Evolutionary conservation across 805 yeast species (phyloP).

Genomic region (Candida gorgasii): DNA sequence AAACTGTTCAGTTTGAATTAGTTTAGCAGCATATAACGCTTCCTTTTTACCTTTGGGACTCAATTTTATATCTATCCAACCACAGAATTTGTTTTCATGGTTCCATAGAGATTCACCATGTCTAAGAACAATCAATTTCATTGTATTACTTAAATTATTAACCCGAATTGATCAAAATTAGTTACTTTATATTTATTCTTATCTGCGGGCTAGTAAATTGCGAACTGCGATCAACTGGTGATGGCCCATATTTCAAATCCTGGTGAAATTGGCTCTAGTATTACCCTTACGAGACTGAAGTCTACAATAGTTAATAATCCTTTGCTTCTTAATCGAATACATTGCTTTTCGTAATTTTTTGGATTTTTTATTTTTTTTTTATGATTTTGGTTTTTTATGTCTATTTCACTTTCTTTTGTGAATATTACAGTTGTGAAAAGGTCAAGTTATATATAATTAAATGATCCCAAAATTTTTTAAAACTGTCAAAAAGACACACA

Average conservation of each 20-base stretch:
- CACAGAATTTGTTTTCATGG: slow-evolving; percentile 44
- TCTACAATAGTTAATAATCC: too few species aligned
- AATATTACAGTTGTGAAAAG: background rate
- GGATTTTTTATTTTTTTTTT: slow-evolving; percentile 1
- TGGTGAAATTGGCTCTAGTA: background rate
- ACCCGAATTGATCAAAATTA: too few species aligned
- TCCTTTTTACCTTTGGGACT: slow-evolving; percentile 38
- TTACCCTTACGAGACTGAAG: too few species aligned
- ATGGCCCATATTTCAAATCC: background rate
- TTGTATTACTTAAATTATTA: background rate
- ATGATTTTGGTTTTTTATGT: background rate
- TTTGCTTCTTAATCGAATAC: background rate
- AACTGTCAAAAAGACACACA: too few species aligned
- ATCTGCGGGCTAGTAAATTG: background rate
- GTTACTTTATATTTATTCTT: background rate
- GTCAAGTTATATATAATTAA: background rate
- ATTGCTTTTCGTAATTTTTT: background rate
- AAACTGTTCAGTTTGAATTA: slow-evolving; percentile 23
- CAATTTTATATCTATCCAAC: slow-evolving; percentile 47
- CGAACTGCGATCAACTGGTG: slow-evolving; percentile 7
- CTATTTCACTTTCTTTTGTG: background rate
- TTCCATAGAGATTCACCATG: slow-evolving; percentile 49
- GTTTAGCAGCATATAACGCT: slow-evolving; percentile 39
- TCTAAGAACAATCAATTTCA: slow-evolving; percentile 37
- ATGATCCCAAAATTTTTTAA: background rate